Percentiles rank a stretch among this genome's conserved stretches.
Evolutionary conservation across 1,284 basidiomycete species (phyloP).

Genomic region (Vanrija humicola): DNA sequence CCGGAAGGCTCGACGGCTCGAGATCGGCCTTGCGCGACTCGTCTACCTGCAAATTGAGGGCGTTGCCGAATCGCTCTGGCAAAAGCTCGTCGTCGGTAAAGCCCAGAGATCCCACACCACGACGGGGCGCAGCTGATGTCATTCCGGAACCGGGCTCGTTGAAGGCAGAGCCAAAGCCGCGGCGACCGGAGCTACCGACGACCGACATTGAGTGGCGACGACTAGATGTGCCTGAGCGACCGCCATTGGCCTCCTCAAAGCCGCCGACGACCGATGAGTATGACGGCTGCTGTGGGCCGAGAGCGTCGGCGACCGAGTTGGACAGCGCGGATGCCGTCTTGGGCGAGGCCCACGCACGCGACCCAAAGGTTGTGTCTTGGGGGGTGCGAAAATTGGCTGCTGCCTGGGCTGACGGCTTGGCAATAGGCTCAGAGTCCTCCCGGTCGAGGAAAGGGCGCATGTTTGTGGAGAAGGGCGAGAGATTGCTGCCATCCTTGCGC

Average conservation of each 20-base stretch:
- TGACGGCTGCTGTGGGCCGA: slow-evolving; percentile 18
- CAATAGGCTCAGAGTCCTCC: background rate
- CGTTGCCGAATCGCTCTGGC: slow-evolving; percentile 59
- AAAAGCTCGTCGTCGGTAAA: slow-evolving; percentile 73
- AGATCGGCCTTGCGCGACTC: slow-evolving; percentile 31
- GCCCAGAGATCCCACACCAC: slow-evolving; percentile 34
- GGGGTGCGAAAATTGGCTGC: slow-evolving; percentile 22
- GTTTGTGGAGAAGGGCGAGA: slow-evolving; percentile 41
- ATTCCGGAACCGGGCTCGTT: slow-evolving; percentile 54
- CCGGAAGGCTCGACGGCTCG: slow-evolving; percentile 11
- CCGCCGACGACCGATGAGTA: slow-evolving; percentile 30
- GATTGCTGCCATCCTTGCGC: slow-evolving; percentile 35
- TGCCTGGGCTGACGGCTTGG: slow-evolving; percentile 2
- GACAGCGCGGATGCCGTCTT: slow-evolving; percentile 25
- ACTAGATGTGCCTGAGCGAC: slow-evolving; percentile 64
- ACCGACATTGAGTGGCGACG: slow-evolving; percentile 80
- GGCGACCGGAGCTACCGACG: slow-evolving; percentile 51
- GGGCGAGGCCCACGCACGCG: slow-evolving; percentile 22
- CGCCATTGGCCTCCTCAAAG: slow-evolving; percentile 28
- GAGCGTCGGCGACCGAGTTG: slow-evolving; percentile 29
- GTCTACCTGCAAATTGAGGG: slow-evolving; percentile 60
- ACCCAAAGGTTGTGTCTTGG: slow-evolving; percentile 23
- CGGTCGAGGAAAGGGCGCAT: slow-evolving; percentile 18
- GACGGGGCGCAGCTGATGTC: slow-evolving; percentile 59
- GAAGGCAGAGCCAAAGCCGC: slow-evolving; percentile 37